Base-by-base conservation (phyloP, 169 alveolate species). In the Plasmodium coatneyi region DNA sequence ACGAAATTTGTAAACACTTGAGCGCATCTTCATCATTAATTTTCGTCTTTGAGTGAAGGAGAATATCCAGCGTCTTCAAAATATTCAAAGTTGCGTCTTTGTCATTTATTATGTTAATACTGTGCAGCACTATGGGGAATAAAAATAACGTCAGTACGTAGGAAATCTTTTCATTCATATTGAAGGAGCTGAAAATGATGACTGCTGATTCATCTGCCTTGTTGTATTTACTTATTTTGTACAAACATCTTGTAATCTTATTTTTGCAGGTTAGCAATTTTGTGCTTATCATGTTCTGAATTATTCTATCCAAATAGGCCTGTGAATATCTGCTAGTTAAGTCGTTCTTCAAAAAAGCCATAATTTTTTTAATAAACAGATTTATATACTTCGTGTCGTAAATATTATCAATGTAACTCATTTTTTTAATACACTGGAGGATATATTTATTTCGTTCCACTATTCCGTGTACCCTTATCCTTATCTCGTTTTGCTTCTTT, bases 131-230 rank as follows among this genome's bases (percentile, higher is more conserved):
- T 19, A 91, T 91, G 14, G 95, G 95, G 60, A 91, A 80, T 70
- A 91, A 72, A 71, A 91, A 91, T 49, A 91, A 71, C 5, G 95
- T 91, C 46, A 91, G 39, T 12, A 81, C 80, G 56, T 91, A 81
- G 22, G 95, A 80, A 71, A 91, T 80, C 78, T 82, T 91, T 81
- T 91, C 70, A 71, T 70, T 81, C 70, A 80, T 66, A 80, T 81
- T 91, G 60, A 91, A 91, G 22, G 95, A 91, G 82, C 92, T 80
- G 60, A 91, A 91, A 36, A 91, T 74, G 70, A 81, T 16, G 22
- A 81, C n/a, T n/a, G 95, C 92, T 34, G 95, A 80, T 22, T 49
- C 95, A 76, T 81, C 92, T 30, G 72, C 95, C 56, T 91, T 80
- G n/a, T 91, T 91, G 54, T 80, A 91, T 28, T 91, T 91, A 78